A percentile compares a stretch with the other conserved stretches of the same genome.
Conservation (phyloP, 2,329 filamentous ascomycete species). For the Lecanoromycetidae sp. region DNA sequence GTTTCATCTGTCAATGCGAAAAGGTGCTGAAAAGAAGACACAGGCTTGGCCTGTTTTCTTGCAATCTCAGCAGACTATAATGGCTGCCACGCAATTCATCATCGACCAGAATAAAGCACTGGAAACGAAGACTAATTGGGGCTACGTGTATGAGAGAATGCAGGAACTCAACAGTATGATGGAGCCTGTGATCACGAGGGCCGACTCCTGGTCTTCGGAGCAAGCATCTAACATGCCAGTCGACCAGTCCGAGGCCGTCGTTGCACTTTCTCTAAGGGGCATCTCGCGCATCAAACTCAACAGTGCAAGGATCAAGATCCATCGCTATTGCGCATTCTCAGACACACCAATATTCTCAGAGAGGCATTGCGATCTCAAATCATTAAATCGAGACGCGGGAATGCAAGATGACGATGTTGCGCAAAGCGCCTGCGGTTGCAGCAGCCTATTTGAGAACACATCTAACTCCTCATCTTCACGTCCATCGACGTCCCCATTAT, state of each 20-base stretch:
- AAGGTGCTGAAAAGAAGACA: too few species aligned
- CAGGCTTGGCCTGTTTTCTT: conserved; percentile 34
- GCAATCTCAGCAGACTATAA: conserved; percentile 32
- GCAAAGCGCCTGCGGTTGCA: neutral
- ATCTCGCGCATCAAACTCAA: conserved; percentile 33
- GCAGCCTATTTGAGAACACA: neutral
- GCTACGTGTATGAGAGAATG: conserved; percentile 31
- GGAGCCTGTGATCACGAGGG: conserved; percentile 26
- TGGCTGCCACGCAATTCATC: conserved; percentile 32
- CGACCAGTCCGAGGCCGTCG: conserved; percentile 26
- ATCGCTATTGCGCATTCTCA: conserved; percentile 35
- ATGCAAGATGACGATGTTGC: neutral
- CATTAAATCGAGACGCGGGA: conserved; percentile 19
- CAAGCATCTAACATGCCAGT: conserved; percentile 21
- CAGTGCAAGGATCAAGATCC: conserved; percentile 35
- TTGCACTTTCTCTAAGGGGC: conserved; percentile 29
- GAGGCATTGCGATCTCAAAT: conserved; percentile 33
- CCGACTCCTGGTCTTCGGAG: conserved; percentile 23
- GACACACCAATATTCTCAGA: conserved; percentile 36
- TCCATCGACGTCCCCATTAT: neutral
- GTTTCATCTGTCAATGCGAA: too few species aligned
- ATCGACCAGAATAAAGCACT: conserved; percentile 31
- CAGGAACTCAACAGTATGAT: conserved; percentile 32
- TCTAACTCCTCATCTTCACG: neutral
- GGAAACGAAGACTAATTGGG: conserved; percentile 26